Evolutionary conservation across 2,329 filamentous ascomycete species (phyloP), one percentile per base, ranked within the genome.

Genomic region (Aspergillus costaricaensis): DNA sequence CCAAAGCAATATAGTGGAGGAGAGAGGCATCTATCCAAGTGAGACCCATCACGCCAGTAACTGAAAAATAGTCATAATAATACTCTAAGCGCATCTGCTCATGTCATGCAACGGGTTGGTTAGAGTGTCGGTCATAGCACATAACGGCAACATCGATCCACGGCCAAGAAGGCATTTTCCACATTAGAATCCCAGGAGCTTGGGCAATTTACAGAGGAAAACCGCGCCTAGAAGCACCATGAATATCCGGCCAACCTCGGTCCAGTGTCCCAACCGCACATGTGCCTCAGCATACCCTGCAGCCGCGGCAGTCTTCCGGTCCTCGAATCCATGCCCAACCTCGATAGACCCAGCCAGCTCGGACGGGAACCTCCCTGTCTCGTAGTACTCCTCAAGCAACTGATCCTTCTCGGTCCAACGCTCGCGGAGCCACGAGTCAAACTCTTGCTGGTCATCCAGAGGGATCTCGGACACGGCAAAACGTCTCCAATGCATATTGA

Each of bases 401-500:
- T 87, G 86, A 69, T 99, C 94, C 75, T 99, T 99, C 74, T 96
- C 92, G 54, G 88, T 86, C 95, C 95, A 99, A 48, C 92, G 85
- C 59, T 91, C 88, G 32, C 88, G 85, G 27, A 98, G 82, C 95
- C 95, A 99, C 3, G 82, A 70, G 59, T 96, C 92, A 70, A 99
- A 99, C 6, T 85, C 81, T 43, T 89, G 84, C 15, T 85, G 83
- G 67, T 89, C 86, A 32, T 92, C 84, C 9, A 96, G 83, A 0
- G 94, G 94, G 47, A 99, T 96, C 19, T 92, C 87, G 21, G 85
- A 84, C 14, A 97, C 74, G 36, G 86, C 85, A 77, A 96, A 97
- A 9, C 92, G 88, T 56, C 95, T 87, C 92, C 94, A 99, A 77
- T 96, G 90, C 81, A 98, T 93, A 77, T 97, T 98, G 70, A 98